Conservation (phyloP, 2,329 filamentous ascomycete genomes). For the Blumeria graminis region DNA sequence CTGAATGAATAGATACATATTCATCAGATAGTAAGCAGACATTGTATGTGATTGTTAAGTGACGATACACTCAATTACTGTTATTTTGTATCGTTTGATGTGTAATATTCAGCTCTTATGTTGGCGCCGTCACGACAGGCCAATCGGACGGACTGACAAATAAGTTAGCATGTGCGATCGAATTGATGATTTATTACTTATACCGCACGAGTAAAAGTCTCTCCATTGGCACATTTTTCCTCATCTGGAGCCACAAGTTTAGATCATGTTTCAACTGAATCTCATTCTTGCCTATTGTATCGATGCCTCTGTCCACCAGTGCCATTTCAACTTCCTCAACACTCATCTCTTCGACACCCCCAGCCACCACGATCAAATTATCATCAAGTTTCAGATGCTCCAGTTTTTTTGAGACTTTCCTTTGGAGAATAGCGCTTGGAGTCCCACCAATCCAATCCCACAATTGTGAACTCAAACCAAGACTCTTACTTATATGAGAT, state of each 20-base stretch:
- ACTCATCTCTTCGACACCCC: slow-evolving; percentile 33
- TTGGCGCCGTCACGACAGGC: slow-evolving; percentile 5
- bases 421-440: slow-evolving; percentile 26
- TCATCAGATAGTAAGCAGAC: too few relatives aligned
- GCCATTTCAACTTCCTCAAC: slow-evolving; percentile 43
- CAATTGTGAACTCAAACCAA: slow-evolving; percentile 18
- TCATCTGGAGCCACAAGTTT: slow-evolving; percentile 18
- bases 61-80: too few relatives aligned
- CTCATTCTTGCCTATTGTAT: slow-evolving; percentile 22
- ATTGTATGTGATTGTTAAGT: too few relatives aligned
- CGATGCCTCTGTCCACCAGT: slow-evolving; percentile 43
- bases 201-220: slow-evolving; percentile 16
- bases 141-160: slow-evolving; percentile 12
- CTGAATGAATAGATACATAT: too few relatives aligned
- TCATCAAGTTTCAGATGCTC: slow-evolving; percentile 49
- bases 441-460: slow-evolving; percentile 22
- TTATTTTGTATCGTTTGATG: too few relatives aligned
- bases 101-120: too few relatives aligned
- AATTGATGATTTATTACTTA: not conserved
- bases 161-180: not conserved
- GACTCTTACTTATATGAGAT: slow-evolving; percentile 18
- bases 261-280: slow-evolving; percentile 17
- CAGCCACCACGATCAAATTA: slow-evolving; percentile 34
- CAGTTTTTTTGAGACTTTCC: slow-evolving; percentile 28
- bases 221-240: slow-evolving; percentile 13